Base-by-base conservation (phyloP, 257 asterid species). In the Solanum chilense region DNA sequence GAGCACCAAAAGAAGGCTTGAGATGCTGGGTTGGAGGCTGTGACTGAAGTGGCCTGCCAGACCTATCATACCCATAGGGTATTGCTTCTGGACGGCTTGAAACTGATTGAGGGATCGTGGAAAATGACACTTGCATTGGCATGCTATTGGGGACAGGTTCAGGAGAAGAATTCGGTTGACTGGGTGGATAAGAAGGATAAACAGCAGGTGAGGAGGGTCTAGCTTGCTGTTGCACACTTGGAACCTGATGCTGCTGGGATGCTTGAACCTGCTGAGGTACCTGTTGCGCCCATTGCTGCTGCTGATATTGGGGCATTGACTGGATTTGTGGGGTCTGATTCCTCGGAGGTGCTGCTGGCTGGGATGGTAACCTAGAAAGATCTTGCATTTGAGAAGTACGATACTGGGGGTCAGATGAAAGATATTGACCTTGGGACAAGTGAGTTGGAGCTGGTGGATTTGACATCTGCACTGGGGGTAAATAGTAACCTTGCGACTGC, bases 261-360 rank as follows among this genome's bases (percentile, higher is more conserved):
- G 81, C 29, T 68, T 90, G 96, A 89, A 86, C 90, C 25, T 86
- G 94, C 70, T 87, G 95, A 33, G 91, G 93, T 15, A 86, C 45
- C 87, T 92, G 98, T 83, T 88, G 98, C 85, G 93, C 74, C 99
- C 99, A 97, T 84, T 94, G 99, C 81, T 91, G 99, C 81, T 91
- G 96, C 85, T 89, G 97, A 89, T 95, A 94, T 14, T 93, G 91
- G 39, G 96, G 92, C 29, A 90, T 60, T 12, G 92, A 88, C 90
- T 91, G 98, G 66, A 90, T 86, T 86, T 94, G 99, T 58, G 93
- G 87, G 82, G 89, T 80, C 89, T 89, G 97, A 86, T 93, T 93
- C 29, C 88, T 89, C 89, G 93, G 99, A 74, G 98, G 71, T 82
- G 93, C 97, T 12, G 89, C 70, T 12, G 92, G 94, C 71, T 87